Conservation (phyloP, 2,329 filamentous ascomycete genomes). For the Pezicula rhizophila region DNA sequence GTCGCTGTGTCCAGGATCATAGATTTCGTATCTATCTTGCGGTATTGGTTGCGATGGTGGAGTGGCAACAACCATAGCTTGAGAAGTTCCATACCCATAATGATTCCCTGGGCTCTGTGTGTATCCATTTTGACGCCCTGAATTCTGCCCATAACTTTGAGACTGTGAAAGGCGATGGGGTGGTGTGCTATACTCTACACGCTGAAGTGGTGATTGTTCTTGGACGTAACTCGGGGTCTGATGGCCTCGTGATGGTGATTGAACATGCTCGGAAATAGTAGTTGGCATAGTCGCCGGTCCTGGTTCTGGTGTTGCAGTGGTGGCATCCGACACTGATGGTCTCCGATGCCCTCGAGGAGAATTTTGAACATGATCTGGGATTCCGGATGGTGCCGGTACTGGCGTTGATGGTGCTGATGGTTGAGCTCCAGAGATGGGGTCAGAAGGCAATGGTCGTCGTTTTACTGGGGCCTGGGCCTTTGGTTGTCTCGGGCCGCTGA, state of each 20-base stretch:
- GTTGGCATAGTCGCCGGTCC: constrained; percentile 21
- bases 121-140: constrained; percentile 1
- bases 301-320: constrained; percentile 26
- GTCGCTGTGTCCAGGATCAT: constrained; percentile 19
- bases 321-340: constrained; percentile 41
- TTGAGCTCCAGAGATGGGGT: constrained; percentile 52
- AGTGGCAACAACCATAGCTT: constrained; percentile 5
- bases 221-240: constrained; percentile 39
- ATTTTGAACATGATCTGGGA: constrained; percentile 19
- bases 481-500: constrained; percentile 34
- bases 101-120: constrained; percentile 2
- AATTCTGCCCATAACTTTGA: constrained; percentile 16
- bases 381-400: constrained; percentile 29
- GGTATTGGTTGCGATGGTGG: constrained; percentile 13
- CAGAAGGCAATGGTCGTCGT: constrained; percentile 75
- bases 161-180: constrained; percentile 13
- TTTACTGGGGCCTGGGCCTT: constrained; percentile 62
- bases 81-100: constrained; percentile 15
- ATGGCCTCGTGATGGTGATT: constrained; percentile 42
- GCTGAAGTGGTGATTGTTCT: constrained; percentile 47
- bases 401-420: constrained; percentile 36
- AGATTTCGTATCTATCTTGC: constrained; percentile 20
- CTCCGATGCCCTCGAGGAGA: constrained; percentile 36
- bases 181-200: constrained; percentile 35
- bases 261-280: constrained; percentile 35